Conservation (phyloP, 2,329 filamentous ascomycete genomes). For the Aureobasidium sp. region DNA sequence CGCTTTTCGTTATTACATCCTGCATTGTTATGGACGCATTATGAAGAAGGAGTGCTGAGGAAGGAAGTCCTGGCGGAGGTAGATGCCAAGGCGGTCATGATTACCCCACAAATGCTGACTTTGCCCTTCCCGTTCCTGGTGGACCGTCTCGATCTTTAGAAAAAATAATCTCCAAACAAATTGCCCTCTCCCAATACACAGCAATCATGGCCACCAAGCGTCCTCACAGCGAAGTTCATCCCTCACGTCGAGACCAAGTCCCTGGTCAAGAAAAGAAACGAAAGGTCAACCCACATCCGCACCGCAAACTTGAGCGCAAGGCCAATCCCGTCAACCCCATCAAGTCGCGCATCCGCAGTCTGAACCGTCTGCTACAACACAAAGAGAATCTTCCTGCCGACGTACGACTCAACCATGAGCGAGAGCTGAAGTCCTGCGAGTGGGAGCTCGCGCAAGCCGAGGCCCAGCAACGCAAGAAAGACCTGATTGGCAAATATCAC, state of each 20-base stretch:
- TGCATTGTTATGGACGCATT: no score
- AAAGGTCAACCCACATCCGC: slow-evolving; percentile 22
- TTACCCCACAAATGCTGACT: slow-evolving; percentile 4
- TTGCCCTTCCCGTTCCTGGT: slow-evolving; percentile 1
- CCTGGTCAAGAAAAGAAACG: slow-evolving; percentile 21
- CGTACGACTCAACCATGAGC: slow-evolving; percentile 61
- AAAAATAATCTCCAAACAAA: slow-evolving; percentile 8
- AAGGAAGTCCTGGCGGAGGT: no score
- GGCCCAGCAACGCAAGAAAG: slow-evolving; percentile 54
- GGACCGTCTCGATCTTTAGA: not conserved
- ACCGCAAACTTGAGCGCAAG: slow-evolving; percentile 27
- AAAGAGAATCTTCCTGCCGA: slow-evolving; percentile 58
- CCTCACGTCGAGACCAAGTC: slow-evolving; percentile 23
- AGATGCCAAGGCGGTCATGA: no score
- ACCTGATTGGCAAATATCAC: slow-evolving; percentile 73
- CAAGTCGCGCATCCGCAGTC: slow-evolving; percentile 65
- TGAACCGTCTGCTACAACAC: slow-evolving; percentile 58
- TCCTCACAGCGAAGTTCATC: slow-evolving; percentile 21
- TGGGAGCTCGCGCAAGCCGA: slow-evolving; percentile 55
- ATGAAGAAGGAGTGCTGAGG: no score
- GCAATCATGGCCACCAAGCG: slow-evolving; percentile 24
- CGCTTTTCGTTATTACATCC: no score
- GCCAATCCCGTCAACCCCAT: slow-evolving; percentile 42
- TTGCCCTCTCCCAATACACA: not conserved
- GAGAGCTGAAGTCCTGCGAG: slow-evolving; percentile 61